A percentile compares a stretch with the other conserved stretches of the same genome.
These are phyloP conservation scores for Priceomyces melissophilus DNA, from an alignment of 805 yeast genomes.

Conservation along the genomic window DNA sequence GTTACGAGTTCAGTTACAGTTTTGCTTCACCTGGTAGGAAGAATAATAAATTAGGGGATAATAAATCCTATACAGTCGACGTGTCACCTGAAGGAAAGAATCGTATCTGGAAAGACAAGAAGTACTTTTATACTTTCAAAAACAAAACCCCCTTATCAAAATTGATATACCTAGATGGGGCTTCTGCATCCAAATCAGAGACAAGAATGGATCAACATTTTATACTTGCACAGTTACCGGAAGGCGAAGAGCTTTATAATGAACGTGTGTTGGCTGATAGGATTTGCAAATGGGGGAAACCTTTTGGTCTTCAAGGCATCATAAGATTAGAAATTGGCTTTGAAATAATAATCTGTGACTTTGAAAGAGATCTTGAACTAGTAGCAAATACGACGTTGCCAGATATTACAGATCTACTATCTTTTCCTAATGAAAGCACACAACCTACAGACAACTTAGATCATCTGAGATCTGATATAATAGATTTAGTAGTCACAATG, in stretches of 20 bases:
- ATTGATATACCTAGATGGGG: slow-evolving; percentile 58
- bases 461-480: slow-evolving; percentile 13
- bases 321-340: slow-evolving; percentile 59
- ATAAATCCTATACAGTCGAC: not conserved
- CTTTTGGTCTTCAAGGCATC: slow-evolving; percentile 56
- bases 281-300: slow-evolving; percentile 55
- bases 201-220: slow-evolving; percentile 59
- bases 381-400: slow-evolving; percentile 43
- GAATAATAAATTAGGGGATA: not conserved
- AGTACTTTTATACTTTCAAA: slow-evolving; percentile 43
- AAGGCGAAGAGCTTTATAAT: slow-evolving; percentile 17
- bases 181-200: slow-evolving; percentile 61
- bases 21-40: slow-evolving; percentile 32
- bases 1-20: slow-evolving; percentile 55
- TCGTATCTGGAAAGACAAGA: slow-evolving; percentile 6
- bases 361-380: slow-evolving; percentile 44
- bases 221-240: slow-evolving; percentile 18
- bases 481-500: slow-evolving; percentile 27
- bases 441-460: slow-evolving; percentile 5
- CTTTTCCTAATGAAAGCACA: slow-evolving; percentile 28
- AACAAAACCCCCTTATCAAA: slow-evolving; percentile 46
- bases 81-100: not conserved
- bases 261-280: slow-evolving; percentile 47
- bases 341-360: slow-evolving; percentile 61
- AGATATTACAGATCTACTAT: slow-evolving; percentile 32